phyloP scores from a whole-genome alignment of 768 basidiomycete species.

The Steccherinum ochraceum region DNA sequence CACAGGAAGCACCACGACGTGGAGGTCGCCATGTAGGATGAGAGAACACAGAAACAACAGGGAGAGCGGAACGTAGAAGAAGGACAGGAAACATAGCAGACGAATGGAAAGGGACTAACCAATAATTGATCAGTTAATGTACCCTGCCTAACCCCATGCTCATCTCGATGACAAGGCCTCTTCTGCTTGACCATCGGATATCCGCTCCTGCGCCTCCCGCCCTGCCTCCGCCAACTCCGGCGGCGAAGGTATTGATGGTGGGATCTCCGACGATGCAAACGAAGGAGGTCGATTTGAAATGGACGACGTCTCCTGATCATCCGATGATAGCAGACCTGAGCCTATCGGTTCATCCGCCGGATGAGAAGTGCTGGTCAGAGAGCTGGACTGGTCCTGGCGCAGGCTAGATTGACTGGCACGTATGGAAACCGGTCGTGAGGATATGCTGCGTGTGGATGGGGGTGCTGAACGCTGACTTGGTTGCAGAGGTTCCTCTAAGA shows the following conservation, averaged over 20 bases:
- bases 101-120: neutral
- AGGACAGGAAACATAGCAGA: no score
- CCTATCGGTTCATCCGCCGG: neutral
- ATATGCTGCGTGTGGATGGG: neutral
- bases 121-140: slow-evolving; percentile 1
- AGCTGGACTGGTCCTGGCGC: slow-evolving; percentile 7
- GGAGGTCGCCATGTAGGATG: neutral
- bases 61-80: neutral
- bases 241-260: slow-evolving; percentile 9
- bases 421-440: neutral
- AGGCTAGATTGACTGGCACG: neutral
- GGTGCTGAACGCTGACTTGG: neutral
- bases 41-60: neutral
- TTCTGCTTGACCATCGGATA: neutral
- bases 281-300: slow-evolving; percentile 15
- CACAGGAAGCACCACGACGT: neutral
- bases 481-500: neutral
- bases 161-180: neutral
- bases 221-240: neutral
- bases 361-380: slow-evolving; percentile 5
- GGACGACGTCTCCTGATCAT: slow-evolving; percentile 7
- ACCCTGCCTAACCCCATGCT: no score
- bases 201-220: neutral
- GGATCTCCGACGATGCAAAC: slow-evolving; percentile 13
- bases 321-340: slow-evolving; percentile 3